phyloP scores from a whole-genome alignment of 1,139 yeast species.

The Sugiyamaella grinbergsii region DNA sequence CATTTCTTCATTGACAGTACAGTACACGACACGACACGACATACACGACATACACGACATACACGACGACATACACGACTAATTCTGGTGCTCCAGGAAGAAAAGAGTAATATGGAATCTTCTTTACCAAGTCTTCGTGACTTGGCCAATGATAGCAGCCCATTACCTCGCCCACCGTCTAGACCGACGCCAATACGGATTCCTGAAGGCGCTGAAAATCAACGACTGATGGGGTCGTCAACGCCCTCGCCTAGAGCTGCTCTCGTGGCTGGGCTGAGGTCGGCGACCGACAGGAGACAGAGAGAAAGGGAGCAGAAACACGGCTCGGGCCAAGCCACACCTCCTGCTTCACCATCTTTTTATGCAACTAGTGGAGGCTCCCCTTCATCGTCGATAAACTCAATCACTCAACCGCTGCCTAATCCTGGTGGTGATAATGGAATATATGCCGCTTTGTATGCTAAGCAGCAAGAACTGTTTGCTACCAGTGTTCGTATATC shows the following conservation, averaged over 20 bases:
- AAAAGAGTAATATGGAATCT: slow-evolving; percentile 1
- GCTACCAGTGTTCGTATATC: slow-evolving; percentile 39
- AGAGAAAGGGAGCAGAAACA: slow-evolving; percentile 31
- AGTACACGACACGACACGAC: no score
- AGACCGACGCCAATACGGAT: slow-evolving; percentile 32
- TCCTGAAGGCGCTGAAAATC: slow-evolving; percentile 27
- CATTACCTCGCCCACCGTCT: slow-evolving; percentile 5
- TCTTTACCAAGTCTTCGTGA: slow-evolving; percentile 10
- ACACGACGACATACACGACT: no score
- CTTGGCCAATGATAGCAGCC: slow-evolving; percentile 9
- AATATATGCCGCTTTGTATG: slow-evolving; percentile 41
- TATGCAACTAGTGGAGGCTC: slow-evolving; percentile 1
- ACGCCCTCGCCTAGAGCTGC: slow-evolving; percentile 36
- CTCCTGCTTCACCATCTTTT: slow-evolving; percentile 18
- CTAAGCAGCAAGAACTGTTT: slow-evolving; percentile 46
- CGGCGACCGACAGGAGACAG: slow-evolving; percentile 41
- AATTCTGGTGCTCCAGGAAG: no score
- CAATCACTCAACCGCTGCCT: no score
- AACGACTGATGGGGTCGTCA: slow-evolving; percentile 14
- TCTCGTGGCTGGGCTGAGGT: slow-evolving; percentile 38
- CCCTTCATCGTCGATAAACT: no score
- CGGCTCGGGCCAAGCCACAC: slow-evolving; percentile 21
- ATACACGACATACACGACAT: no score
- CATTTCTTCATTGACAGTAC: no score
- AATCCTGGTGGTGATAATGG: slow-evolving; percentile 34